phyloP scores from a whole-genome alignment of 768 basidiomycete genomes.

The Cystofilobasidium bisporidii region DNA sequence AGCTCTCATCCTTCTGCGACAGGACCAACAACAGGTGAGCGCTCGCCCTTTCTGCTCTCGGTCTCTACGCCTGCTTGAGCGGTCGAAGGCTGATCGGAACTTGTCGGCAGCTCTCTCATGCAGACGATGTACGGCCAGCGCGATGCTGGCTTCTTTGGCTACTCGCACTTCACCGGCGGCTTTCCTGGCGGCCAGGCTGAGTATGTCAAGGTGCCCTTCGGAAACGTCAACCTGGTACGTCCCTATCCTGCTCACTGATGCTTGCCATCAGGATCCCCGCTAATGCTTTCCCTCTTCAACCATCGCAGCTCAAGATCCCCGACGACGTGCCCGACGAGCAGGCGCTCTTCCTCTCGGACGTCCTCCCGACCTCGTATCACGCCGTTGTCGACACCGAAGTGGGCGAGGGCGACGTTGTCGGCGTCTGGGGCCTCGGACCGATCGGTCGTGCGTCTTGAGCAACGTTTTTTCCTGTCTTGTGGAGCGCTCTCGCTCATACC shows the following conservation, averaged over 20 bases:
- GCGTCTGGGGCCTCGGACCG: constrained; percentile 49
- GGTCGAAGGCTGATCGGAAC: too few relatives aligned
- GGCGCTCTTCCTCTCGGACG: constrained; percentile 40
- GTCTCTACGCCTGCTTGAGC: too few relatives aligned
- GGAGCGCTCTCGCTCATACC: constrained; percentile 41
- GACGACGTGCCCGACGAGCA: constrained; percentile 57
- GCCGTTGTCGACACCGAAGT: constrained; percentile 63
- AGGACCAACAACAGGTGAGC: constrained; percentile 57
- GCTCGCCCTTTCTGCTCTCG: too few relatives aligned
- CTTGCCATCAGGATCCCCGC: too few relatives aligned
- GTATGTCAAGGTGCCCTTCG: constrained; percentile 45
- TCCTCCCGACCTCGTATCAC: constrained; percentile 66
- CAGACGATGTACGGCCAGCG: constrained; percentile 40
- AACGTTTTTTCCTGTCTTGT: not conserved
- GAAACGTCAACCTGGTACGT: constrained; percentile 52
- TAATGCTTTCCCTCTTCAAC: too few relatives aligned
- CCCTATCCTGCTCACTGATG: not conserved
- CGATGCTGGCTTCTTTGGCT: constrained; percentile 56
- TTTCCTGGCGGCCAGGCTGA: constrained; percentile 62
- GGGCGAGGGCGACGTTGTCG: constrained; percentile 60
- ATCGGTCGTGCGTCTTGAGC: constrained; percentile 23
- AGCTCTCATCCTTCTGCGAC: constrained; percentile 63
- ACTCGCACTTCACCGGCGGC: constrained; percentile 56
- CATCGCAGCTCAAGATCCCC: constrained; percentile 53
- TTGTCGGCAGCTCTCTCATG: constrained; percentile 45